These are phyloP conservation scores for Penicillium angulare DNA, from an alignment of 495 filamentous ascomycete genomes.

Conservation along the genomic window DNA sequence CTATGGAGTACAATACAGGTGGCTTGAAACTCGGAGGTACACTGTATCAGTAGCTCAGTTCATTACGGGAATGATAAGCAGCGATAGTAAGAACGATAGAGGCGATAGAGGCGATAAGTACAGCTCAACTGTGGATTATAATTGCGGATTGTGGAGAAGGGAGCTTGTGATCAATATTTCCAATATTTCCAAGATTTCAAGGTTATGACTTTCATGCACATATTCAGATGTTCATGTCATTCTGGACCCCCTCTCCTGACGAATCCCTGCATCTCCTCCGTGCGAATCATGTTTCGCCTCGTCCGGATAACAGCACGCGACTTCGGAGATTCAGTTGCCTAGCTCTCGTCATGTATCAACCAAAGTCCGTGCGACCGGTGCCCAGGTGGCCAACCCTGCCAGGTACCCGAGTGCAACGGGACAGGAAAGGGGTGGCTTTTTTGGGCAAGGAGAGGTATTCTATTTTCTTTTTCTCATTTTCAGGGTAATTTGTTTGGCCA, in stretches of 20 bases:
- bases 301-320: constrained; percentile 31
- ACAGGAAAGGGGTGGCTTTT: too few relatives aligned
- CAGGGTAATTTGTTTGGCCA: not conserved
- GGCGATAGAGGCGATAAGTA: not conserved
- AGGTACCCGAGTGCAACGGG: constrained; percentile 22
- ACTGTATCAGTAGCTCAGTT: too few relatives aligned
- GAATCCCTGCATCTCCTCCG: not conserved
- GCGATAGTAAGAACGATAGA: constrained; percentile 18
- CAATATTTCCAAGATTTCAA: too few relatives aligned
- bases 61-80: too few relatives aligned
- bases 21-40: not conserved
- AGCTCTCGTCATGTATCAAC: constrained; percentile 8
- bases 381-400: constrained; percentile 13
- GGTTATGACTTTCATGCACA: not conserved
- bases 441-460: too few relatives aligned
- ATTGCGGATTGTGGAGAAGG: constrained; percentile 1
- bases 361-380: constrained; percentile 11
- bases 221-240: not conserved
- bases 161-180: constrained; percentile 1
- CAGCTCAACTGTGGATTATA: not conserved
- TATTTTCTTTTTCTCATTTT: not conserved
- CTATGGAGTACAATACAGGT: too few relatives aligned
- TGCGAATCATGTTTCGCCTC: constrained; percentile 4
- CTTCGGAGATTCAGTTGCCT: constrained; percentile 27
- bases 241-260: too few relatives aligned